Evolutionary conservation across 495 filamentous ascomycete genomes (phyloP).

Genomic region (Trichoderma asperelloides): DNA sequence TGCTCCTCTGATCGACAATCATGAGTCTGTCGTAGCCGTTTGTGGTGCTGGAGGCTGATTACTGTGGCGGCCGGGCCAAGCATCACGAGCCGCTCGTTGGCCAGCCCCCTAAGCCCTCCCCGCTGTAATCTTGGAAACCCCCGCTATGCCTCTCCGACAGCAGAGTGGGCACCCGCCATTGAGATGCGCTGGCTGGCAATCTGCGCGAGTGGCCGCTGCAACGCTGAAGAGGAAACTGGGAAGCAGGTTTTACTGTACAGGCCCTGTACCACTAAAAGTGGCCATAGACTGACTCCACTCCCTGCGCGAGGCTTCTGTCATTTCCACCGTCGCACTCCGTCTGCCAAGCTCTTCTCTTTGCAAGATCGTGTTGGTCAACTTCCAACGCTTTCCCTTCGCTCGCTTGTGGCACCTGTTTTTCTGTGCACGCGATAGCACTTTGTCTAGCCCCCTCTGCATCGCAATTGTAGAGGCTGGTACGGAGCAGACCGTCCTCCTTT

Average conservation of each 20-base stretch:
- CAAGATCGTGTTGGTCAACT: not conserved
- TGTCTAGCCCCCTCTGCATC: not conserved
- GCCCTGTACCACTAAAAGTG: too few relatives aligned
- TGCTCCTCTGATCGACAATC: not conserved
- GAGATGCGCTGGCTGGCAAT: too few relatives aligned
- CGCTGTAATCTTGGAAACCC: not conserved
- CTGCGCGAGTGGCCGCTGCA: not conserved
- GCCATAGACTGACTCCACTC: not conserved
- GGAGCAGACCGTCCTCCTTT: not conserved
- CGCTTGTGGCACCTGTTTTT: not conserved
- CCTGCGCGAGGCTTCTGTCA: not conserved
- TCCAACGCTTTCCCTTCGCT: not conserved
- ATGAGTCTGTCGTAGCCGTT: not conserved
- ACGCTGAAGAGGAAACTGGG: too few relatives aligned
- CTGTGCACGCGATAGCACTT: not conserved
- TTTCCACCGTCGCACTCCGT: not conserved
- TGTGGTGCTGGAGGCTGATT: not conserved
- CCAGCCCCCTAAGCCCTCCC: not conserved
- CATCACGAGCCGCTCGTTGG: not conserved
- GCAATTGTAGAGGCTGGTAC: not conserved
- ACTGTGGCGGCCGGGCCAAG: not conserved
- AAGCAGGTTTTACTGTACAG: too few relatives aligned
- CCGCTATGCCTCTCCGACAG: not conserved
- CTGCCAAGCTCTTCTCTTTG: not conserved
- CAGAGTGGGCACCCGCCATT: too few relatives aligned